Evolutionary conservation across 2,329 filamentous ascomycete species (phyloP), one percentile per base, ranked within the genome.

Genomic region (Microdochium bolleyi): DNA sequence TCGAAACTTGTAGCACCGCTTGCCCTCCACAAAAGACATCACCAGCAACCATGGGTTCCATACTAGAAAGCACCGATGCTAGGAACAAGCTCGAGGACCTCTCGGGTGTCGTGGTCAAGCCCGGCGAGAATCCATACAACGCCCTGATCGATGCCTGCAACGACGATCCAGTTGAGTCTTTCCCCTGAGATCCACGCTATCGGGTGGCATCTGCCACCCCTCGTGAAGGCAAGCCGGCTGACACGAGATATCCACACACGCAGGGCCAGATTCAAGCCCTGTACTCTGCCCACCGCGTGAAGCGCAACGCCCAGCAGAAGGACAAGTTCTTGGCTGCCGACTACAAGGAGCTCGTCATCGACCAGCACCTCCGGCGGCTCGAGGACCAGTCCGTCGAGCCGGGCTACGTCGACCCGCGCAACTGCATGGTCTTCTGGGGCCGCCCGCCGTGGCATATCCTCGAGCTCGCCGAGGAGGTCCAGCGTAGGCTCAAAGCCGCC

Each of bases 341-440:
- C 30, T 95, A 92, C 60, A 64, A 75, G 1, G 87, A 87, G 53
- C 80, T 95, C 61, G 81, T 82, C 49, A 78, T 92, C 51, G 92
- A 97, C 63, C 82, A 85, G 2, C 84, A 89, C 52, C 77, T 96
- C 1, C 72, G 84, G 50, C 84, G 85, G 52, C 72, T 96, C 30
- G 79, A 86, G 58, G 77, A 85, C 46, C 79, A 79, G 1, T 69
- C 77, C 1, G 70, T 85, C 34, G 78, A 89, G 57, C 85, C 84
- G 1, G 82, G 81, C 1, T 95, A 87, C 64, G 67, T 75, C 51
- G 92, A 97, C 65, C 80, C 82, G 44, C 77, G 92, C 41, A 79
- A 96, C 62, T 95, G 92, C 64, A 75, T 96, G 11, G 88, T 91
- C 1, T 85, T 96, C 64, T 96, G 91, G 90, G 89, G 88, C 3